Base-by-base conservation (phyloP, 1,284 basidiomycete species). In the Malassezia furfur region DNA sequence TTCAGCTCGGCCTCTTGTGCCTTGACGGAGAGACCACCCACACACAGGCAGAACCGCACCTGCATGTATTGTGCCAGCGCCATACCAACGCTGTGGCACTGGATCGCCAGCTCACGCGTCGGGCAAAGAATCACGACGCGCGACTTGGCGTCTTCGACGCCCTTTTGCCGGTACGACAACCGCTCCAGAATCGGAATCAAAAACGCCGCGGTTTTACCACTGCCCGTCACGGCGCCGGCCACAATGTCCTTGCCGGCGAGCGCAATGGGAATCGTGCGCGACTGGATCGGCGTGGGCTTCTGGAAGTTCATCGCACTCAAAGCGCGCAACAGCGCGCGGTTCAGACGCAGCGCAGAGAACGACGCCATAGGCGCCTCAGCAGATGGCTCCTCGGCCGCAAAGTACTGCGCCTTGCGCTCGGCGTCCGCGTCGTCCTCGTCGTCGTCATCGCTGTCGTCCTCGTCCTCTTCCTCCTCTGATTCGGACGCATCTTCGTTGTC, bases 181-280 rank as follows among this genome's bases (percentile, higher is more conserved):
- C 65, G 67, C 60, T 93, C 87, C 59, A 96, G 81, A 11, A 87
- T 87, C 5, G 90, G 90, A 5, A 94, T 80, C 50, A 96, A 82
- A 79, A 93, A 96, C 0, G 84, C 88, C 34, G 91, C 78, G 0
- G 90, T 94, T 78, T 94, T 96, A 48, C 90, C 90, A 0, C 90
- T 91, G 40, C 91, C 89, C 0, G 91, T 93, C 75, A 85, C 87
- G n/a, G 90, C 88, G 67, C 86, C 84, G 19, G 88, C 86, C 35
- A 91, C 62, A 4, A 79, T 69, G 50, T 79, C 79, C 32, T 68
- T 65, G 38, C 76, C 75, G 0, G 66, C 64, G 3, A 80, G 62
- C 36, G 77, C 76, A 6, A 75, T 63, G n/a, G 76, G 75, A 15
- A 81, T 66, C 1, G 79, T 80, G 35, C 76, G 74, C 6, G 78